Evolutionary conservation across 2,329 filamentous ascomycete genomes (phyloP).

Genomic region (Aspergillus fumigatiaffinis): DNA sequence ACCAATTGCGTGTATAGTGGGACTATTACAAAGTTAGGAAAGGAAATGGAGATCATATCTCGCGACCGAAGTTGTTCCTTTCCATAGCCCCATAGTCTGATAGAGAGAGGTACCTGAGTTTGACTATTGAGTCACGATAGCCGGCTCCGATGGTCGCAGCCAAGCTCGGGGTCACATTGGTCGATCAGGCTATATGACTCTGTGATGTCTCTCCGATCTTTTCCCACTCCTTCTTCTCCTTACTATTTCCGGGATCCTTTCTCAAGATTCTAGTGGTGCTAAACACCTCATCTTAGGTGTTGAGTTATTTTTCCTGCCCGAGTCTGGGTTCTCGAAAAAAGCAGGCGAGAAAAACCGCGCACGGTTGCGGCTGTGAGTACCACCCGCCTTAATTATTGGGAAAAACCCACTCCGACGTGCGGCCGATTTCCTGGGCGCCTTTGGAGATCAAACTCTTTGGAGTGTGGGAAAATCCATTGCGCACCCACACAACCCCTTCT

Average conservation of each 20-base stretch:
- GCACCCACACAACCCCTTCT: constrained; percentile 8
- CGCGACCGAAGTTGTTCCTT: background rate
- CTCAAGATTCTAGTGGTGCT: background rate
- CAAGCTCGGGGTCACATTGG: constrained; percentile 1
- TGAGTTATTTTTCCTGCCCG: background rate
- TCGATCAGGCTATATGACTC: constrained; percentile 6
- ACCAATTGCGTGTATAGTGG: background rate
- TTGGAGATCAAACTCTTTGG: constrained; percentile 8
- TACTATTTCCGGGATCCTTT: background rate
- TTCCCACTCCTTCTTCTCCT: background rate
- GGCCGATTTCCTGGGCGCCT: constrained; percentile 14
- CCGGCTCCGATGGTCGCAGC: constrained; percentile 21
- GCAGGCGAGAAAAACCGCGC: constrained; percentile 13
- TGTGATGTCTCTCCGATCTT: constrained; percentile 7
- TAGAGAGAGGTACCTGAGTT: background rate
- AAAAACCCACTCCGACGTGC: constrained; percentile 19
- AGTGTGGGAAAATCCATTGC: constrained; percentile 2
- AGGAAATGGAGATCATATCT: background rate
- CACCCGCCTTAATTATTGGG: constrained; percentile 13
- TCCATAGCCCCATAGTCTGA: background rate
- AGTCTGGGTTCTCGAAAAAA: background rate
- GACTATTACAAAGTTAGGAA: background rate
- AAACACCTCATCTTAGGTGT: background rate
- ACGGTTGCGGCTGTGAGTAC: constrained; percentile 9
- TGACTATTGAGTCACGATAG: constrained; percentile 8